Evolutionary conservation across 1,284 basidiomycete species (phyloP).

Genomic region (Coriolopsis trogii): DNA sequence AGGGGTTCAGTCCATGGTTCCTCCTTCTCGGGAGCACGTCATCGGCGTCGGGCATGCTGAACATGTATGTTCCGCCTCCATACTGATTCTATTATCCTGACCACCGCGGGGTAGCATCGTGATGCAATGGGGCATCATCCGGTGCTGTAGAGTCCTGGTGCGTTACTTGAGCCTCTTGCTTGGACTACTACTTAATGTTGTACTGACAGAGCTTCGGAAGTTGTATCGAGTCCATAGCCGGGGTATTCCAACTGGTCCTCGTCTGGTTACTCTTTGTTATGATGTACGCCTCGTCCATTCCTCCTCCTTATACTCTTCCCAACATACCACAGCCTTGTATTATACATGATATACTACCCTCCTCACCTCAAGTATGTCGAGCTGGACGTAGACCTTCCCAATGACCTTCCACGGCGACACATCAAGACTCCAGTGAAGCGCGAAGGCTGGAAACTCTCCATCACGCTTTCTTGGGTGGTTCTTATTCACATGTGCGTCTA

Average conservation of each 20-base stretch:
- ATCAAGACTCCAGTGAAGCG: constrained; percentile 55
- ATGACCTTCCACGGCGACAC: constrained; percentile 43
- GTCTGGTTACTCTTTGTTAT: constrained; percentile 89
- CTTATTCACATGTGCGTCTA: constrained; percentile 68
- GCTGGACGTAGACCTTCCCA: constrained; percentile 47
- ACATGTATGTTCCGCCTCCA: constrained; percentile 57
- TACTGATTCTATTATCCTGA: not conserved
- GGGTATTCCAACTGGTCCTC: constrained; percentile 80
- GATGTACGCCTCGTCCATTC: constrained; percentile 59
- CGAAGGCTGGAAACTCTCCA: constrained; percentile 76
- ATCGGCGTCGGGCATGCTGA: constrained; percentile 78
- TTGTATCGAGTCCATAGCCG: constrained; percentile 85
- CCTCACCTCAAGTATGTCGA: constrained; percentile 73
- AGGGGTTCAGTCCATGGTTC: constrained; percentile 93
- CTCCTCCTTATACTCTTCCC: not conserved
- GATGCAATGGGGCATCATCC: constrained; percentile 86
- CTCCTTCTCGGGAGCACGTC: constrained; percentile 91
- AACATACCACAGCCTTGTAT: constrained; percentile 62
- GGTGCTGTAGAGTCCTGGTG: constrained; percentile 81
- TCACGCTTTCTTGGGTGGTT: constrained; percentile 75
- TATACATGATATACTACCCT: constrained; percentile 95
- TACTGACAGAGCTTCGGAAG: constrained; percentile 58
- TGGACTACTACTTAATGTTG: not conserved
- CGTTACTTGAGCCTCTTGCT: constrained; percentile 33
- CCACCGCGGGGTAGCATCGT: constrained; percentile 57